A percentile compares a stretch with the other conserved stretches of the same genome.
Evolutionary conservation across 164 flowering plant species (phyloP).

Genomic region (Tetrastigma voinierianum): DNA sequence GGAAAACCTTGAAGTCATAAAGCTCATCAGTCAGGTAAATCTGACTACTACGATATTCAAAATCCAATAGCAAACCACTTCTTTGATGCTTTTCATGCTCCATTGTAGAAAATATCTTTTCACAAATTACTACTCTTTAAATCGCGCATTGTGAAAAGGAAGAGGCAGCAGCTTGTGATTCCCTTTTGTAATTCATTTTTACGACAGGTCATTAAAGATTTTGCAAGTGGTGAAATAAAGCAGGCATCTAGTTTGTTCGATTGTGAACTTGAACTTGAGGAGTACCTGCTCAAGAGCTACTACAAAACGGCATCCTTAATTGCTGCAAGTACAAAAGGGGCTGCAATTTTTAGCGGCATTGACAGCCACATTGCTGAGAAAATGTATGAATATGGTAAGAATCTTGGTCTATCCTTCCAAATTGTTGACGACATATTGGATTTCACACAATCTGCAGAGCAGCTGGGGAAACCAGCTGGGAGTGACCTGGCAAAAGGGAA

Average conservation of each 20-base stretch:
- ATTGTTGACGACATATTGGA: conserved; percentile 93
- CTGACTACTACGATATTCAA: neutral
- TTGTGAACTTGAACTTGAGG: conserved; percentile 74
- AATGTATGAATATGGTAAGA: conserved; percentile 86
- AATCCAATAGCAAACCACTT: neutral
- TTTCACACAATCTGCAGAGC: conserved; percentile 91
- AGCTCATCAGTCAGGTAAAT: conserved; percentile 90
- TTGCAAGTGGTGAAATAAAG: conserved; percentile 98
- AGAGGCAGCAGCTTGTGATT: neutral
- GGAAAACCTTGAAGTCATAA: conserved; percentile 93
- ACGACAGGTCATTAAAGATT: conserved; percentile 91
- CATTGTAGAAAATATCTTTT: neutral
- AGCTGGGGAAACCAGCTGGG: conserved; percentile 93
- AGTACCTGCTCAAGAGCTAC: conserved; percentile 86
- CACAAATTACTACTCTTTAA: no score
- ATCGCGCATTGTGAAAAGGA: no score
- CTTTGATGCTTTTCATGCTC: neutral
- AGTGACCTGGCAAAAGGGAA: conserved; percentile 88
- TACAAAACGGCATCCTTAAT: conserved; percentile 92
- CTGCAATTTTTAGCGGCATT: conserved; percentile 83
- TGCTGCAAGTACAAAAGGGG: conserved; percentile 90
- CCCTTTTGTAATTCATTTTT: neutral
- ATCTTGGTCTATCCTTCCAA: conserved; percentile 93
- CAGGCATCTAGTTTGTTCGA: conserved; percentile 94
- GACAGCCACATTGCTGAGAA: conserved; percentile 39